phyloP scores from a whole-genome alignment of 202 grass and related monocot species.

The Alloteropsis angusta region DNA sequence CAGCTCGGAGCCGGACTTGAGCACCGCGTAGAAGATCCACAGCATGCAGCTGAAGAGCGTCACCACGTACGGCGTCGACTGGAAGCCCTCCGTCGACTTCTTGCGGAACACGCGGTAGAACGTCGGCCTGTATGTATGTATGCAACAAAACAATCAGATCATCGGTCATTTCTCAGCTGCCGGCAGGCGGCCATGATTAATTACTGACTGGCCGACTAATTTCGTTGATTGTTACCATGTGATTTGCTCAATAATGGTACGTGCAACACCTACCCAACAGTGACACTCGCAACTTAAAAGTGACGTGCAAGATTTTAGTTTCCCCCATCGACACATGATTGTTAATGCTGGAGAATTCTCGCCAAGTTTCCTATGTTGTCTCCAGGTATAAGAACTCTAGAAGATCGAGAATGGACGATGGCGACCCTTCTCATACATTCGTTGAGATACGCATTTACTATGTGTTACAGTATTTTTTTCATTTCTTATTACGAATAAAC shows the following conservation, averaged over 20 bases:
- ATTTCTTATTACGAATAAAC: background rate
- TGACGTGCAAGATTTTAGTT: background rate
- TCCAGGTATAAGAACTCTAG: conserved; percentile 28
- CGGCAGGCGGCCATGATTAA: background rate
- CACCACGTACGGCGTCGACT: conserved; percentile 76
- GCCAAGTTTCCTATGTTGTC: conserved; percentile 19
- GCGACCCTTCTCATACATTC: background rate
- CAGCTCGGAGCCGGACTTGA: conserved; percentile 62
- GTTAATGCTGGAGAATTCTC: background rate
- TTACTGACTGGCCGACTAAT: background rate
- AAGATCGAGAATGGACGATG: conserved; percentile 12
- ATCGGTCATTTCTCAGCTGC: background rate
- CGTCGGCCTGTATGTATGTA: no score
- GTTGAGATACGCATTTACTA: background rate
- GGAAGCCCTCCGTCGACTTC: conserved; percentile 91
- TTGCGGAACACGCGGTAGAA: conserved; percentile 80
- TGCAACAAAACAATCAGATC: background rate
- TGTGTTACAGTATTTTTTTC: background rate
- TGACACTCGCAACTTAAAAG: background rate
- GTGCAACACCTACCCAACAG: background rate
- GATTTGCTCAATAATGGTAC: background rate
- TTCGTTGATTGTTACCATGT: background rate
- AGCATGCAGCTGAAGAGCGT: conserved; percentile 86
- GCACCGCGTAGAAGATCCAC: conserved; percentile 78
- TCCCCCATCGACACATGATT: background rate